Percentiles rank a stretch among this genome's conserved stretches.
Conservation (phyloP, 371 early-diverging fungal genomes). For the Actinomortierella wolfii region DNA sequence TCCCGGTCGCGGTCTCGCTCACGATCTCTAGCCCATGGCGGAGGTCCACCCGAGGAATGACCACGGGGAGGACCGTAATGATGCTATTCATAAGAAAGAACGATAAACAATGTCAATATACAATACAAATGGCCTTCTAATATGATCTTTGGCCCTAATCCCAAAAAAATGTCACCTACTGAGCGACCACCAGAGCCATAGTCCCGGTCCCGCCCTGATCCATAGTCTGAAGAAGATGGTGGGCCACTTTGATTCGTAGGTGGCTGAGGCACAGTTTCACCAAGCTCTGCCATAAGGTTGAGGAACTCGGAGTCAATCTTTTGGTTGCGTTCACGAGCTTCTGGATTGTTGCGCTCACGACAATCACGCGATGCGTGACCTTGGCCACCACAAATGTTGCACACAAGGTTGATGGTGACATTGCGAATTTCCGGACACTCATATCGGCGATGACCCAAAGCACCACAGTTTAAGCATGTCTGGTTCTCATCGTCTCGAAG, state of each 20-base stretch:
- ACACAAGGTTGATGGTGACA: slow-evolving; percentile 83
- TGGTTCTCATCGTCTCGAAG: slow-evolving; percentile 95
- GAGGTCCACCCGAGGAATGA: slow-evolving; percentile 31
- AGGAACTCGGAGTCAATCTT: slow-evolving; percentile 89
- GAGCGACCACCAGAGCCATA: slow-evolving; percentile 24
- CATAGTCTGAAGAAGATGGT: background rate
- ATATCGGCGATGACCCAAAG: slow-evolving; percentile 86
- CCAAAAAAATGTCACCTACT: slow-evolving; percentile 22
- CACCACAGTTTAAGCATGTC: slow-evolving; percentile 94
- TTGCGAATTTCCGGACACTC: slow-evolving; percentile 93
- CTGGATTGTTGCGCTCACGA: slow-evolving; percentile 79
- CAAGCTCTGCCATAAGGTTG: slow-evolving; percentile 90
- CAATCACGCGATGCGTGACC: slow-evolving; percentile 94
- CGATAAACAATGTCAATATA: background rate
- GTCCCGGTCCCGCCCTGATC: slow-evolving; percentile 8
- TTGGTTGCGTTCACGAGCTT: slow-evolving; percentile 72
- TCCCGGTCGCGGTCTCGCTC: slow-evolving; percentile 6
- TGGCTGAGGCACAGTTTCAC: slow-evolving; percentile 60
- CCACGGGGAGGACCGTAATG: slow-evolving; percentile 46
- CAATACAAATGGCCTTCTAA: background rate
- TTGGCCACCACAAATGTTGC: slow-evolving; percentile 89
- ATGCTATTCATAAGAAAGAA: slow-evolving; percentile 10
- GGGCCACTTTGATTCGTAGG: slow-evolving; percentile 32
- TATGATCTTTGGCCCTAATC: background rate
- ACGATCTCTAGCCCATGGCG: slow-evolving; percentile 37